Evolutionary conservation across 148 eudicot genomes (phyloP).

Genomic region (Vaccinium macrocarpon): DNA sequence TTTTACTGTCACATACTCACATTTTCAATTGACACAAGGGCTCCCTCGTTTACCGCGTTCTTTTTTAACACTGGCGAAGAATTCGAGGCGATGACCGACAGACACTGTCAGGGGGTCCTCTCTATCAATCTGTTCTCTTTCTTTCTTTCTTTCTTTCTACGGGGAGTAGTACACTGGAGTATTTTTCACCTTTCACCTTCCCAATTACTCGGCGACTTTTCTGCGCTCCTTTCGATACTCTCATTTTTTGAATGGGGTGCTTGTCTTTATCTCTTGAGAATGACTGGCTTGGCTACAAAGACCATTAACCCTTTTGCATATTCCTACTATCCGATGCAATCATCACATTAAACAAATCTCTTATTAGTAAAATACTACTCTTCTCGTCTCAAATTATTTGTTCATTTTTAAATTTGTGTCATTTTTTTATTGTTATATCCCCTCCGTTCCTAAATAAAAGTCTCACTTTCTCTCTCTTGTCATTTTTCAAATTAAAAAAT

Average conservation of each 20-base stretch:
- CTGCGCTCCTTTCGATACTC: background rate
- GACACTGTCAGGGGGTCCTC: background rate
- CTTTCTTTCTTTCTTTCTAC: background rate
- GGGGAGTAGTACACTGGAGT: background rate
- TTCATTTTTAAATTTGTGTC: too few relatives aligned
- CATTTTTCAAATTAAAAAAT: too few relatives aligned
- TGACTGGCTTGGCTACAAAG: background rate
- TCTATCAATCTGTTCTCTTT: background rate
- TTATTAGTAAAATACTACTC: too few relatives aligned
- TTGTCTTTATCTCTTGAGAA: background rate
- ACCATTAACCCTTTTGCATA: background rate
- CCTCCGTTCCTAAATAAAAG: too few relatives aligned
- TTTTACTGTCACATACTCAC: background rate
- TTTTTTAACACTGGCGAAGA: conserved; percentile 15
- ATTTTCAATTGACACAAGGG: conserved; percentile 3
- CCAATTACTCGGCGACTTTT: conserved; percentile 19
- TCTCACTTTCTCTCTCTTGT: too few relatives aligned
- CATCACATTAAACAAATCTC: too few relatives aligned
- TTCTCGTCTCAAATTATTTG: too few relatives aligned
- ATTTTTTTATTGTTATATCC: too few relatives aligned
- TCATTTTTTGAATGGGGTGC: background rate
- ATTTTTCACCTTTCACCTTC: background rate
- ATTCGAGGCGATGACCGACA: conserved; percentile 25
- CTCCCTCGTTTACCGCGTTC: conserved; percentile 23
- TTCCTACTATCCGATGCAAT: too few relatives aligned